Evolutionary conservation across 2,329 filamentous ascomycete species (phyloP).

Genomic region (Chaetomiaceae sp.): DNA sequence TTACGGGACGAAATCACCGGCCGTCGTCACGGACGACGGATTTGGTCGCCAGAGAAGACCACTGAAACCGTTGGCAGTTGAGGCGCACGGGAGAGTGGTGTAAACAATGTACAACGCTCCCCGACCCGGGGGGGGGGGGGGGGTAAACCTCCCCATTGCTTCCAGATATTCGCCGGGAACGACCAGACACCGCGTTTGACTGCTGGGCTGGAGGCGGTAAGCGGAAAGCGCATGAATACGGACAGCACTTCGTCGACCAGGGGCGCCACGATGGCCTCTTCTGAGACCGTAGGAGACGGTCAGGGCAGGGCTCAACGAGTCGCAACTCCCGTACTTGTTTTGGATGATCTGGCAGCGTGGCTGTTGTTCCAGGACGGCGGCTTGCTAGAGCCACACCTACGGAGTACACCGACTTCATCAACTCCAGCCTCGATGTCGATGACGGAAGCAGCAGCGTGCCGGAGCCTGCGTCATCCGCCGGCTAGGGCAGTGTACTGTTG

Average conservation of each 20-base stretch:
- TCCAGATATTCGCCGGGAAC: neutral
- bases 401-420: neutral
- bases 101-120: no score
- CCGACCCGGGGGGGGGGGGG: no score
- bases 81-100: no score
- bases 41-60: no score
- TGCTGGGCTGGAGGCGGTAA: neutral
- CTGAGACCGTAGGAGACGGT: neutral
- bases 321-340: neutral
- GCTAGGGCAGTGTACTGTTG: neutral
- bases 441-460: neutral
- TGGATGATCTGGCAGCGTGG: neutral
- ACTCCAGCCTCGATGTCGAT: neutral
- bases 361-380: neutral
- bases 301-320: neutral
- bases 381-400: slow-evolving; percentile 3
- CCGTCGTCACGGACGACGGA: no score
- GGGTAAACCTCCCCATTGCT: neutral
- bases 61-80: no score
- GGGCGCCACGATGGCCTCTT: neutral
- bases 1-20: no score
- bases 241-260: neutral
- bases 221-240: neutral
- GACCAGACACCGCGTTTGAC: no score
- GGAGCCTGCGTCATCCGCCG: slow-evolving; percentile 4